phyloP scores from a whole-genome alignment of 441 rosid species.

The Eutrema salsugineum region DNA sequence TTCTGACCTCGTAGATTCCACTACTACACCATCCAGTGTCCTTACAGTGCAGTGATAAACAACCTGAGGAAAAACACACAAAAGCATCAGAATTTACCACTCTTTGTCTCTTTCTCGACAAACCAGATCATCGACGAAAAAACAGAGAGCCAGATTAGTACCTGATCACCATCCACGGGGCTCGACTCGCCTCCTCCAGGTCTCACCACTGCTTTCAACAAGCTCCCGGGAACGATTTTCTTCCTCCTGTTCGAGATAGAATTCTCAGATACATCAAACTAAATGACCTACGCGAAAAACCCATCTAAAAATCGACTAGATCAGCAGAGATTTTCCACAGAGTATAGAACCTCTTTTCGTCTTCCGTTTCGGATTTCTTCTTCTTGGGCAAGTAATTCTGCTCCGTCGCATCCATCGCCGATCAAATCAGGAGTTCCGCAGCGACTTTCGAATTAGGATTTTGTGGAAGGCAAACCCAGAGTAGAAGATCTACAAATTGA shows the following conservation, averaged over 20 bases:
- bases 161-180: conserved; percentile 98
- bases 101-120: background rate
- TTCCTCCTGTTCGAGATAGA: conserved; percentile 52
- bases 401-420: conserved; percentile 28
- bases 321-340: background rate
- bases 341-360: conserved; percentile 24
- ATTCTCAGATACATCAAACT: background rate
- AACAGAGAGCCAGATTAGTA: conserved; percentile 13
- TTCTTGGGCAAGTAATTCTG: conserved; percentile 27
- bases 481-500: background rate
- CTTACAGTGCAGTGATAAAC: conserved; percentile 83
- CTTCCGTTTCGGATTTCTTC: conserved; percentile 37
- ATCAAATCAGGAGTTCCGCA: background rate
- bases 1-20: conserved; percentile 71
- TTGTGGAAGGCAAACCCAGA: background rate
- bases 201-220: conserved; percentile 89
- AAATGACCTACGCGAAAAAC: background rate
- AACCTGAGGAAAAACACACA: conserved; percentile 41
- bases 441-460: background rate
- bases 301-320: background rate
- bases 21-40: conserved; percentile 82
- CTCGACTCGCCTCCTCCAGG: conserved; percentile 87
- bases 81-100: background rate
- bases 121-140: background rate
- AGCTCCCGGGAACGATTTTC: conserved; percentile 85